A percentile compares a stretch with the other conserved stretches of the same genome.
Conservation (phyloP, 768 basidiomycete species). For the Mycena kentingensis region DNA sequence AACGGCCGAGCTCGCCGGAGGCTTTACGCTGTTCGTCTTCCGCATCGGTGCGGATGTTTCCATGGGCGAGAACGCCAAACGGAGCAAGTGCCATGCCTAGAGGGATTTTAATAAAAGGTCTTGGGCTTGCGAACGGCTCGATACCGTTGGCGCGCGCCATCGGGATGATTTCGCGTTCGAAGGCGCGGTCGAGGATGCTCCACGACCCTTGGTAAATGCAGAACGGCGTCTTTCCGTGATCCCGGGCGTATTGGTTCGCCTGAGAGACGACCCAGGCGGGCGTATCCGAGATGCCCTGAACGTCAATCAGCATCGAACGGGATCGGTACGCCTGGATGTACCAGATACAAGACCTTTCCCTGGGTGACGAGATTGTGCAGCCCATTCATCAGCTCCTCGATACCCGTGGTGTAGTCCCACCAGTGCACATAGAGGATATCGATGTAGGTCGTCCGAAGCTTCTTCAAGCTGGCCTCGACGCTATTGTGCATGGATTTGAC, state of each 20-base stretch:
- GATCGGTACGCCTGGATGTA: slow-evolving; percentile 26
- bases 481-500: slow-evolving; percentile 42
- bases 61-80: slow-evolving; percentile 32
- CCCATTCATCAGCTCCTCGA: slow-evolving; percentile 59
- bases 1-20: slow-evolving; percentile 31
- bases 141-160: slow-evolving; percentile 23
- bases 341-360: slow-evolving; percentile 53
- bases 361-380: slow-evolving; percentile 51
- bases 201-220: slow-evolving; percentile 44
- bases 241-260: slow-evolving; percentile 42
- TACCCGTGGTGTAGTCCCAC: slow-evolving; percentile 54
- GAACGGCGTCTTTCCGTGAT: slow-evolving; percentile 44
- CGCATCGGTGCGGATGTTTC: slow-evolving; percentile 26
- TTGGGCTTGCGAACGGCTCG: too few species aligned
- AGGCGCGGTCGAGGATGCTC: slow-evolving; percentile 36
- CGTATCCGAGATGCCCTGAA: slow-evolving; percentile 19
- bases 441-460: slow-evolving; percentile 47
- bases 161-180: slow-evolving; percentile 47
- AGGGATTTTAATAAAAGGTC: neutral
- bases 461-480: slow-evolving; percentile 46
- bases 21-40: slow-evolving; percentile 26
- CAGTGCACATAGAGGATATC: slow-evolving; percentile 50
- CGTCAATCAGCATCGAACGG: too few species aligned
- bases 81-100: slow-evolving; percentile 37
- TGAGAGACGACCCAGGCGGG: slow-evolving; percentile 41